These are phyloP conservation scores for Lachnellula arida DNA, from an alignment of 2,329 filamentous ascomycete species.

Conservation along the genomic window DNA sequence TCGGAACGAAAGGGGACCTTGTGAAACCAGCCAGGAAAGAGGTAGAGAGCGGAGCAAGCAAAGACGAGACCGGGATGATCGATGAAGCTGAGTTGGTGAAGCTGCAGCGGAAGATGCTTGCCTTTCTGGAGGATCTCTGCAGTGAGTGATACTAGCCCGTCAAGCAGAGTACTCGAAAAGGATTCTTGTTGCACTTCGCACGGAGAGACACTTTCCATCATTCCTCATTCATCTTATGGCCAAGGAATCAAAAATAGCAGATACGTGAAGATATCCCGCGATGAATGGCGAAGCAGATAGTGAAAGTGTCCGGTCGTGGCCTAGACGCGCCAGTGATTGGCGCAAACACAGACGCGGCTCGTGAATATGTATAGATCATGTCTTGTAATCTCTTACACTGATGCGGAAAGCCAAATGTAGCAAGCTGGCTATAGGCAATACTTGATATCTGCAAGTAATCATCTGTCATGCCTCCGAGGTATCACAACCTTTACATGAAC, in stretches of 20 bases:
- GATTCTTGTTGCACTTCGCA: slow-evolving; percentile 19
- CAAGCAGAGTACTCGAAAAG: neutral
- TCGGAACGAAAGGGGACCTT: slow-evolving; percentile 44
- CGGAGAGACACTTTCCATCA: slow-evolving; percentile 11
- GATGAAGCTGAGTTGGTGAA: slow-evolving; percentile 38
- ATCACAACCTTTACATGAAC: neutral
- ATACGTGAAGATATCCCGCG: neutral
- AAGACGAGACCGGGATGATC: slow-evolving; percentile 30
- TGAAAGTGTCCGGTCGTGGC: neutral
- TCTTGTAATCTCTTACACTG: neutral
- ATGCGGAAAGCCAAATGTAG: neutral
- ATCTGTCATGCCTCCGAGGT: neutral
- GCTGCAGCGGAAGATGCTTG: slow-evolving; percentile 45
- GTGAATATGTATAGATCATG: neutral
- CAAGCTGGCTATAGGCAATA: neutral
- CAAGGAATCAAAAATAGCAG: neutral
- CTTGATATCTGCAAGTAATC: neutral
- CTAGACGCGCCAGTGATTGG: neutral
- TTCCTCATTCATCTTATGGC: slow-evolving; percentile 3
- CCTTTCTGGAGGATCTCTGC: slow-evolving; percentile 47
- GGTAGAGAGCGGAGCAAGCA: slow-evolving; percentile 5
- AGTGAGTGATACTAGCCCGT: slow-evolving; percentile 23
- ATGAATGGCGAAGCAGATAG: neutral
- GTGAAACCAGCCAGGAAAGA: slow-evolving; percentile 34
- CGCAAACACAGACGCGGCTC: neutral